Percentiles rank a stretch among this genome's conserved stretches.
These are phyloP conservation scores for Lophiotrema nucula DNA, from an alignment of 495 filamentous ascomycete species.

Conservation along the genomic window DNA sequence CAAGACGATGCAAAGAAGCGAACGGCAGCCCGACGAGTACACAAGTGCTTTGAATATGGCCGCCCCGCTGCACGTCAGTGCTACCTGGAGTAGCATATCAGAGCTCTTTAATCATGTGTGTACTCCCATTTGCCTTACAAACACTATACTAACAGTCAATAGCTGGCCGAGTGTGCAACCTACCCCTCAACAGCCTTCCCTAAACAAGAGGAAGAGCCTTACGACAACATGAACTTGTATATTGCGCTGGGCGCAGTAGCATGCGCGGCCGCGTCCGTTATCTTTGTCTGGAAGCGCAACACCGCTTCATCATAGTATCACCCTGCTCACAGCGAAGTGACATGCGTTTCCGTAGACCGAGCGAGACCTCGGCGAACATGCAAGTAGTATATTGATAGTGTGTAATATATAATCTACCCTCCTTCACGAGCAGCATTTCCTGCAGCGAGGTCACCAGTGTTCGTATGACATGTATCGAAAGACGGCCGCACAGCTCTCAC, in stretches of 20 bases:
- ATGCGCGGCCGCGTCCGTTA: slow-evolving; percentile 76
- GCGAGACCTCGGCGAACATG: background rate
- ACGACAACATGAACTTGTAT: slow-evolving; percentile 79
- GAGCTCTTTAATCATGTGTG: slow-evolving; percentile 76
- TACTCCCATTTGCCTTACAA: background rate
- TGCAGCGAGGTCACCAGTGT: too few species aligned
- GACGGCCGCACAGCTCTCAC: too few species aligned
- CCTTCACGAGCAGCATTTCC: background rate
- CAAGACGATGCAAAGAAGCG: slow-evolving; percentile 87
- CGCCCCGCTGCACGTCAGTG: slow-evolving; percentile 88
- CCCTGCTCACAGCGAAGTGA: background rate
- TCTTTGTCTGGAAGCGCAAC: slow-evolving; percentile 65
- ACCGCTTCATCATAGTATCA: slow-evolving; percentile 6
- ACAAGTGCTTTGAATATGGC: slow-evolving; percentile 76
- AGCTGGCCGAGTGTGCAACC: slow-evolving; percentile 85
- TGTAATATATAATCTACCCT: slow-evolving; percentile 34
- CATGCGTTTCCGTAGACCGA: background rate
- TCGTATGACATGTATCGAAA: too few species aligned
- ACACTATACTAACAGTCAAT: slow-evolving; percentile 10
- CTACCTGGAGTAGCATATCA: slow-evolving; percentile 83
- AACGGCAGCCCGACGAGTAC: slow-evolving; percentile 90
- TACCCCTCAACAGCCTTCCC: slow-evolving; percentile 86
- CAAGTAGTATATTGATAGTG: slow-evolving; percentile 12
- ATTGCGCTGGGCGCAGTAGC: slow-evolving; percentile 78
- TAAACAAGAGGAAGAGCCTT: slow-evolving; percentile 75